Conservation (phyloP, 1,284 basidiomycete species). For the Rhodotorula glutinis region DNA sequence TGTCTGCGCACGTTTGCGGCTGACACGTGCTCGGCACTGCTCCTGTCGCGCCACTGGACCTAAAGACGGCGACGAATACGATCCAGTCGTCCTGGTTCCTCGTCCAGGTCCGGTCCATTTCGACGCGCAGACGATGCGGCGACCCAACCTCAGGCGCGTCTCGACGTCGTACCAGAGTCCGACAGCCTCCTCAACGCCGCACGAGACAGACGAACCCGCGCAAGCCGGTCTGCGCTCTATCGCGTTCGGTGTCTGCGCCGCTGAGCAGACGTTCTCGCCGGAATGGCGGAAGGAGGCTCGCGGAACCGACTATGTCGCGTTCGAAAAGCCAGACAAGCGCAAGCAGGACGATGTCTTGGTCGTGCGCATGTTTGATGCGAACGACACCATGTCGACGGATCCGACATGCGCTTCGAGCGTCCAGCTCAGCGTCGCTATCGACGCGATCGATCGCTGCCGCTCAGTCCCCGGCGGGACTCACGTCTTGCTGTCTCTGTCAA, state of each 20-base stretch:
- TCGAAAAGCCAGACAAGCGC: constrained; percentile 1
- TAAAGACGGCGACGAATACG: no score
- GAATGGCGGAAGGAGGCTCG: constrained; percentile 8
- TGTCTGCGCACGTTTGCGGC: no score
- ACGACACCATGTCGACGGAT: not conserved
- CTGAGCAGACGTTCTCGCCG: not conserved
- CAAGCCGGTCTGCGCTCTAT: not conserved
- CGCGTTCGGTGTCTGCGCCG: constrained; percentile 8
- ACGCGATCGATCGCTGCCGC: not conserved
- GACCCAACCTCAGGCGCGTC: not conserved
- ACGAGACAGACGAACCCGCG: not conserved
- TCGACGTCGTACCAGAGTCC: not conserved
- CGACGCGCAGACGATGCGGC: constrained; percentile 5
- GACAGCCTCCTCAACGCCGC: no score
- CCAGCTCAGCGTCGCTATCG: not conserved
- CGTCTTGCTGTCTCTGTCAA: constrained; percentile 11
- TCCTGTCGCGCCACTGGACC: no score
- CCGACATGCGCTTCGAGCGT: not conserved
- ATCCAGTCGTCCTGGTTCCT: no score
- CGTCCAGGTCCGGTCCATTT: not conserved
- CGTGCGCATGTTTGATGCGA: constrained; percentile 7
- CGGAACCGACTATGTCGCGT: not conserved
- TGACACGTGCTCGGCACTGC: no score
- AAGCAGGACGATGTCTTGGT: not conserved
- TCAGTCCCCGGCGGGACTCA: not conserved